These are phyloP conservation scores for Glycine tomentella DNA, from an alignment of 306 rosid genomes.

Conservation along the genomic window DNA sequence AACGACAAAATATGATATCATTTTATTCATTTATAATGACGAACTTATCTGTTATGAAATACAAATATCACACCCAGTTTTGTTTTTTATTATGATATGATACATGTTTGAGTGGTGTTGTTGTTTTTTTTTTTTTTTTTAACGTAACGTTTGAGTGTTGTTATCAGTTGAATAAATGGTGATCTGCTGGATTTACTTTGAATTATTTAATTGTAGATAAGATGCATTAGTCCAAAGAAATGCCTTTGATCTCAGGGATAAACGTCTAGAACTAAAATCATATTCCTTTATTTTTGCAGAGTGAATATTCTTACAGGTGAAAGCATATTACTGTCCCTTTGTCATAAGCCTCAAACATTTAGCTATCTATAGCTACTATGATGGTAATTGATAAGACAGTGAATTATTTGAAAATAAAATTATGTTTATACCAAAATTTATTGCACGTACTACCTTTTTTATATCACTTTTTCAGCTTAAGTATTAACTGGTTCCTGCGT, in stretches of 20 bases:
- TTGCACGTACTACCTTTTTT: neutral
- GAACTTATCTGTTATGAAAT: neutral
- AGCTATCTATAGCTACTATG: neutral
- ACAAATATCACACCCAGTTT: neutral
- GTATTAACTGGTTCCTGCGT: neutral
- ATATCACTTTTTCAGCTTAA: neutral
- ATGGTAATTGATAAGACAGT: neutral
- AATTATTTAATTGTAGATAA: neutral
- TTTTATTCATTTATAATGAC: neutral
- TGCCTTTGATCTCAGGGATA: neutral
- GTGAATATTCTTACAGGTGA: slow-evolving; percentile 26
- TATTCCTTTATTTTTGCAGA: neutral
- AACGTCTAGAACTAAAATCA: slow-evolving; percentile 8
- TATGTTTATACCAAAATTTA: neutral
- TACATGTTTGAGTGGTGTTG: neutral
- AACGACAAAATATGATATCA: neutral
- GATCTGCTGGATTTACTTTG: neutral
- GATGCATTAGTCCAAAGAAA: neutral
- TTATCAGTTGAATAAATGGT: neutral
- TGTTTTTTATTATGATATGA: neutral
- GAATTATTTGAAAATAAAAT: neutral
- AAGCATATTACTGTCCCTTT: slow-evolving; percentile 13
- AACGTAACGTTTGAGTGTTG: neutral
- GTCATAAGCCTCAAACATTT: slow-evolving; percentile 6
- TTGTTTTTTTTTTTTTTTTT: too few relatives aligned